phyloP scores from a whole-genome alignment of 176 grass and related monocot genomes.

The Oryza nivara region DNA sequence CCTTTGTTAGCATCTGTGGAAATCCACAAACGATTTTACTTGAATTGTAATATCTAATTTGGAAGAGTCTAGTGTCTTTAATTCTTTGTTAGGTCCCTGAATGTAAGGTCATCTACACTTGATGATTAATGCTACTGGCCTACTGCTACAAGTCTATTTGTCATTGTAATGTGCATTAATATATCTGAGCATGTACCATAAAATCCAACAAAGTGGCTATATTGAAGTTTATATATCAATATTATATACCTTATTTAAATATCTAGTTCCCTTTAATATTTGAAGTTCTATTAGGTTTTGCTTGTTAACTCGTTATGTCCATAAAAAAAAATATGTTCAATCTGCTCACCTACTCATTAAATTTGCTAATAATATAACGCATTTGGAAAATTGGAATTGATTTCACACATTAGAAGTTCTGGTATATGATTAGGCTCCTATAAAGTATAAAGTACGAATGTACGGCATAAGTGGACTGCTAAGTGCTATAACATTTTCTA shows the following conservation, averaged over 20 bases:
- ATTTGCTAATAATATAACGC: neutral
- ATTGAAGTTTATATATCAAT: neutral
- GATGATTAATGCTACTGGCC: neutral
- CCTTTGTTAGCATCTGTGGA: neutral
- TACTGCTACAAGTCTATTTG: neutral
- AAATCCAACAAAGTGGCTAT: neutral
- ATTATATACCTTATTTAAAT: neutral
- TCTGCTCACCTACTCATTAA: neutral
- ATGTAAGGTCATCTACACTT: neutral
- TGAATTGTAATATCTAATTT: constrained; percentile 14
- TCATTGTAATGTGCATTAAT: neutral
- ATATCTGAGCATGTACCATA: neutral
- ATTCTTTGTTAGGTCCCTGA: neutral
- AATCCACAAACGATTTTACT: neutral
- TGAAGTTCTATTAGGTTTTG: neutral
- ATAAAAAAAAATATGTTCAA: constrained; percentile 5
- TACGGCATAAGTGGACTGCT: neutral
- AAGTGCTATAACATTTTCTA: constrained; percentile 7
- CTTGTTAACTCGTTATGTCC: neutral
- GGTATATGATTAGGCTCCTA: neutral
- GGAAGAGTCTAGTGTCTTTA: neutral
- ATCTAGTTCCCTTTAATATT: neutral
- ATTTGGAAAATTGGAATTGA: neutral
- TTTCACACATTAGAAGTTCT: neutral
- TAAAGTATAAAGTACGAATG: constrained; percentile 3